Conservation (phyloP, 257 asterid species). For the Linaria vulgaris region DNA sequence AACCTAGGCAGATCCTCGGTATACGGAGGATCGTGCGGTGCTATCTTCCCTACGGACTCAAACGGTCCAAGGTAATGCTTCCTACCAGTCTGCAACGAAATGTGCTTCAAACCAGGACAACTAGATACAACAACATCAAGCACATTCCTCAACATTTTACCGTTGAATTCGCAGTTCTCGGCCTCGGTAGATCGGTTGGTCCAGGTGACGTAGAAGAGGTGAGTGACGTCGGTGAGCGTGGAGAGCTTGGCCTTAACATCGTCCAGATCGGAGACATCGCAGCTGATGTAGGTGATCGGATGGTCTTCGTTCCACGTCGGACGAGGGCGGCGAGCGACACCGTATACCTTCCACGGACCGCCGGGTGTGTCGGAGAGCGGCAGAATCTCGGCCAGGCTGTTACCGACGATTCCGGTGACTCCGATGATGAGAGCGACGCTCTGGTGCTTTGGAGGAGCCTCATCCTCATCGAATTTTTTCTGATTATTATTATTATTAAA, state of each 20-base stretch:
- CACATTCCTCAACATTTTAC: conserved; percentile 34
- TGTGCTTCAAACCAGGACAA: conserved; percentile 35
- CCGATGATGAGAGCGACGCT: conserved; percentile 36
- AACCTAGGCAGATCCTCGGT: conserved; percentile 31
- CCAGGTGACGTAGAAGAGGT: conserved; percentile 38
- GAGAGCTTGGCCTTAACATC: conserved; percentile 26
- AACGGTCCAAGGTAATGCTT: conserved; percentile 33
- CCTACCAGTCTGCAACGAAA: conserved; percentile 34
- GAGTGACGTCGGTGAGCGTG: conserved; percentile 33
- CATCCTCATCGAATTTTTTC: conserved; percentile 31
- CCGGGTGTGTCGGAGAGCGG: conserved; percentile 43
- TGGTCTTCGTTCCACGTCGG: conserved; percentile 30
- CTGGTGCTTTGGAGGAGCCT: conserved; percentile 10
- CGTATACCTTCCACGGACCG: conserved; percentile 47
- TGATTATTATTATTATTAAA: no score
- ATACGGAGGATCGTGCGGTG: conserved; percentile 29
- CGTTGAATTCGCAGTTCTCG: conserved; percentile 28
- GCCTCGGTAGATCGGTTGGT: conserved; percentile 21
- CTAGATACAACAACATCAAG: conserved; percentile 33
- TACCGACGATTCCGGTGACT: conserved; percentile 39
- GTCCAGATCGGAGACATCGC: conserved; percentile 28
- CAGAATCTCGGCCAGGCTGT: conserved; percentile 41
- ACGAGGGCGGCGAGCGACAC: conserved; percentile 37
- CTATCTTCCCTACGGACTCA: conserved; percentile 19
- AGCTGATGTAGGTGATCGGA: conserved; percentile 28